These are phyloP conservation scores for Aspergillus tanneri DNA, from an alignment of 2,329 filamentous ascomycete species.

Conservation along the genomic window DNA sequence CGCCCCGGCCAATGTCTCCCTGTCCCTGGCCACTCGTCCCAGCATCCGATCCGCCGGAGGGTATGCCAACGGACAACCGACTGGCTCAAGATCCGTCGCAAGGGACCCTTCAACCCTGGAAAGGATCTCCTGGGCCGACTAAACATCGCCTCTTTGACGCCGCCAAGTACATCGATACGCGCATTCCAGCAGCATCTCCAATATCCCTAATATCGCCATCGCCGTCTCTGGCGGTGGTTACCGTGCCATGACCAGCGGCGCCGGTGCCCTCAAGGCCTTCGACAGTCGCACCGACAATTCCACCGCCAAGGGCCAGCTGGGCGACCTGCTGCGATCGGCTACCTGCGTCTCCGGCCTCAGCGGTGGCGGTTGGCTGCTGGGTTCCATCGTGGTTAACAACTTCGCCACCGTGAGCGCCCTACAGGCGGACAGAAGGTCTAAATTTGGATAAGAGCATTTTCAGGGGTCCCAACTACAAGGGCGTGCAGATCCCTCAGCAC, in stretches of 20 bases:
- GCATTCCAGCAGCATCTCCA: conserved; percentile 54
- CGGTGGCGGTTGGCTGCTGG: conserved; percentile 80
- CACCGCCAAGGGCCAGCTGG: conserved; percentile 65
- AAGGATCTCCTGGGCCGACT: conserved; percentile 67
- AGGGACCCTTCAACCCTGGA: conserved; percentile 72
- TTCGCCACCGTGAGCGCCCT: conserved; percentile 61
- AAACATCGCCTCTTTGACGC: conserved; percentile 72
- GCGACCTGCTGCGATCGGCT: conserved; percentile 74
- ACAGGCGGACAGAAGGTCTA: conserved; percentile 47
- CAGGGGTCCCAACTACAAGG: conserved; percentile 52
- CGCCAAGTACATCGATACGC: conserved; percentile 65
- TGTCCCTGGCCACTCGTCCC: conserved; percentile 71
- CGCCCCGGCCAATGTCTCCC: conserved; percentile 62
- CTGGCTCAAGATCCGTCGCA: conserved; percentile 72
- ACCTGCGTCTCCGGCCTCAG: conserved; percentile 81
- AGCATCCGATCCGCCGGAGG: conserved; percentile 62
- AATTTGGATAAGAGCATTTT: conserved; percentile 63
- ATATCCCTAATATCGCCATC: conserved; percentile 68
- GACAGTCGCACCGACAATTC: conserved; percentile 68
- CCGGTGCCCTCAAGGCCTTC: conserved; percentile 74
- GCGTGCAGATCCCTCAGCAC: conserved; percentile 47
- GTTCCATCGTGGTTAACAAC: conserved; percentile 76
- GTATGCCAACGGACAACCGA: conserved; percentile 66
- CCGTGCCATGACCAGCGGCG: conserved; percentile 80
- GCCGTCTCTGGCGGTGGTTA: conserved; percentile 84